A percentile compares a stretch with the other conserved stretches of the same genome.
Conservation (phyloP, 345 rosid species). For the Lepidium aucheri region DNA sequence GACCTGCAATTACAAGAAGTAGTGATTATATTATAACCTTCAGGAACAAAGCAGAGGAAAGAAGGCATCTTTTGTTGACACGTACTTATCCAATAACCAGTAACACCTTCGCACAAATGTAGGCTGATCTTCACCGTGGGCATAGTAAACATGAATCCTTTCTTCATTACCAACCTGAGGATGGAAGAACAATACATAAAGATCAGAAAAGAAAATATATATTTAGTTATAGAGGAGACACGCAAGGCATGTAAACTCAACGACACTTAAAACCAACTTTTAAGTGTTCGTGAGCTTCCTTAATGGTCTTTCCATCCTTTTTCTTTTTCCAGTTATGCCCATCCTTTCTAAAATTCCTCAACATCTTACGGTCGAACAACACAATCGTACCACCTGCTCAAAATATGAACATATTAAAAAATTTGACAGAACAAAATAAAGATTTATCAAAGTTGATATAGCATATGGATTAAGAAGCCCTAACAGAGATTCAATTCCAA, state of each 20-base stretch:
- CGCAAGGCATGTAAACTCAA: neutral
- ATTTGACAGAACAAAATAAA: neutral
- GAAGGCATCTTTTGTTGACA: conserved; percentile 5
- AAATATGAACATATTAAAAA: conserved; percentile 16
- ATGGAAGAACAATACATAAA: neutral
- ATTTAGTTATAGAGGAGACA: neutral
- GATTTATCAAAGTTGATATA: neutral
- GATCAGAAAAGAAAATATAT: neutral
- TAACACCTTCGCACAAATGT: conserved; percentile 98
- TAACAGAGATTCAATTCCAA: neutral
- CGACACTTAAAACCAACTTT: conserved; percentile 44
- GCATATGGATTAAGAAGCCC: neutral
- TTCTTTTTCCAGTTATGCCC: conserved; percentile 95
- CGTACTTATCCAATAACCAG: conserved; percentile 98
- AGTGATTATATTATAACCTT: neutral
- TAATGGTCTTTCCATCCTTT: conserved; percentile 77
- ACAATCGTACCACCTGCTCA: conserved; percentile 77
- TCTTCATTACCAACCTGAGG: conserved; percentile 86
- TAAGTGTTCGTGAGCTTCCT: conserved; percentile 85
- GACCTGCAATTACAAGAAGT: conserved; percentile 37
- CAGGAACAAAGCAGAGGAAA: neutral
- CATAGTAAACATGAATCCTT: conserved; percentile 98
- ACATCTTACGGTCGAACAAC: conserved; percentile 75
- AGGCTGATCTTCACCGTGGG: conserved; percentile 82
- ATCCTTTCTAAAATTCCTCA: conserved; percentile 90